Evolutionary conservation across 2,329 filamentous ascomycete genomes (phyloP), one percentile per base, ranked within the genome.

Genomic region (Paecilomyces dactylethromorphus): DNA sequence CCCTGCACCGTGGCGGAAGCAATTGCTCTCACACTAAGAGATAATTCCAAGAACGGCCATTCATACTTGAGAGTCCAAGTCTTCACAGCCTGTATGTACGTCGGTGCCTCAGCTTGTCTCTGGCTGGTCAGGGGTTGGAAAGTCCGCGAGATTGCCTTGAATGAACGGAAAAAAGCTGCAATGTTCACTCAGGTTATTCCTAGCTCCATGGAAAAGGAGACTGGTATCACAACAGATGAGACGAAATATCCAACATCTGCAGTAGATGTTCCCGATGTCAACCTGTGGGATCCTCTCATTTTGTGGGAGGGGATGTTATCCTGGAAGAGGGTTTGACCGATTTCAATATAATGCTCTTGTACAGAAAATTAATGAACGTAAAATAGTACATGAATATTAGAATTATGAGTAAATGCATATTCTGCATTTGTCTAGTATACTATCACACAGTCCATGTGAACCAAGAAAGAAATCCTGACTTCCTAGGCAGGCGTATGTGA

Each of bases 71-170:
- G 68, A 31, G 72, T 76, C 3, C 77, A 79, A 63, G 65, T 88
- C 1, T 88, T 88, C 62, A 80, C 82, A 0, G 86, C 83, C 1
- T 75, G 84, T 59, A 82, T 87, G 76, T 89, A 83, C 63, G 68
- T 88, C 22, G 79, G 74, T 1, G 83, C 81, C 13, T 81, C 82
- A 15, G 18, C 79, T 8, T 84, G 78, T 62, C 56, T 76, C 32
- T 77, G 74, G 74, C 29, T 78, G 6, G 71, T 76, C 7, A 67
- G 74, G 29, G 70, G 70, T 1, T 77, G 74, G 74, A 76, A 76
- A 56, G 67, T 77, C 21, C 69, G 72, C 3, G 69, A 75, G 58
- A 59, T 71, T 11, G 65, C 68, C 35, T 62, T 55, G 52, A 64
- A 45, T 2, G 61, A 64, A 51, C 60, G 57, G 39, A 59, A 58